A percentile compares a stretch with the other conserved stretches of the same genome.
Conservation (phyloP, 1,139 yeast species). For the Scheffersomyces insectosa region DNA sequence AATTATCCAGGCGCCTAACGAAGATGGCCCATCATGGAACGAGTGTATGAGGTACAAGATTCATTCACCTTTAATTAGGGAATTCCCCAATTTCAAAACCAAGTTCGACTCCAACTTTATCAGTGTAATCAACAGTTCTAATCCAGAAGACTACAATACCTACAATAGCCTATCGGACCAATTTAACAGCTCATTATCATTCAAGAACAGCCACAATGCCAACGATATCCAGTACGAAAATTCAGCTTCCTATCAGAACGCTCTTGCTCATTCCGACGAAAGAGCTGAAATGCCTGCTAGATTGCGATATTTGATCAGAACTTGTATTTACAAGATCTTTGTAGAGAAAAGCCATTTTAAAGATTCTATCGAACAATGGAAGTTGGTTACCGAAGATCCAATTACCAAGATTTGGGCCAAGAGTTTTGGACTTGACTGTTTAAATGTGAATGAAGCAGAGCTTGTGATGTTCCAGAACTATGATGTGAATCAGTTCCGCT, state of each 20-base stretch:
- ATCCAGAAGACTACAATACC: constrained; percentile 2
- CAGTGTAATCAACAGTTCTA: constrained; percentile 12
- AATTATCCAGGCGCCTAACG: constrained; percentile 37
- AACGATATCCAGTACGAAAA: constrained; percentile 39
- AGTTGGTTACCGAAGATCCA: constrained; percentile 55
- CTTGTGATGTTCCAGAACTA: constrained; percentile 38
- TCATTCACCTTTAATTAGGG: constrained; percentile 44
- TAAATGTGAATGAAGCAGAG: constrained; percentile 56
- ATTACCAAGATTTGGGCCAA: constrained; percentile 55
- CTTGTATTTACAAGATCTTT: constrained; percentile 49
- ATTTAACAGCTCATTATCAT: constrained; percentile 8
- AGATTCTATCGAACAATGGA: constrained; percentile 40
- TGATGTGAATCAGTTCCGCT: constrained; percentile 31
- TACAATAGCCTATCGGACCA: constrained; percentile 9
- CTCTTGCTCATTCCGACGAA: constrained; percentile 28
- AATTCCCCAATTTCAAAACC: constrained; percentile 47
- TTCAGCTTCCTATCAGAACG: constrained; percentile 27
- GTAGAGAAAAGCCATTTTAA: constrained; percentile 27
- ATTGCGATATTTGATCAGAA: constrained; percentile 48
- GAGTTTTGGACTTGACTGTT: constrained; percentile 52
- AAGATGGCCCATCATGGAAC: constrained; percentile 52
- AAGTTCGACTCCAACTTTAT: constrained; percentile 33
- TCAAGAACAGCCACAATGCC: constrained; percentile 8
- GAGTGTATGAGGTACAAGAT: constrained; percentile 45
- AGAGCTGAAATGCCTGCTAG: constrained; percentile 52